Conservation (phyloP, 208 protist species). For the Borovskyia barvae region DNA sequence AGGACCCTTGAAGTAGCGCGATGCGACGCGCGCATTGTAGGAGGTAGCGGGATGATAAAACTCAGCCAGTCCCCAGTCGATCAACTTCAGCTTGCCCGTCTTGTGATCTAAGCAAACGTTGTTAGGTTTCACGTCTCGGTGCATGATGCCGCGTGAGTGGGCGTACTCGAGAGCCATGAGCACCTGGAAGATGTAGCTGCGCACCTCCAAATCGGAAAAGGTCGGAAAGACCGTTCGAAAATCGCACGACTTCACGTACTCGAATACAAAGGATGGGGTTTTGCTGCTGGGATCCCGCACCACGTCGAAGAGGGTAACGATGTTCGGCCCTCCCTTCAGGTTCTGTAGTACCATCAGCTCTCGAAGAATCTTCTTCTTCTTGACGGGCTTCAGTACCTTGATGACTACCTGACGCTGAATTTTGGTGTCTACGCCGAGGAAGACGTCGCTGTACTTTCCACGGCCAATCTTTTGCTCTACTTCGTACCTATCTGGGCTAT, state of each 20-base stretch:
- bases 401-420: conserved; percentile 93
- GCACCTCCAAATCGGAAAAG: conserved; percentile 97
- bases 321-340: conserved; percentile 97
- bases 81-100: conserved; percentile 94
- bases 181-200: conserved; percentile 98
- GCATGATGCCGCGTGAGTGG: conserved; percentile 99
- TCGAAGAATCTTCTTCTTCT: conserved; percentile 99
- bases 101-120: conserved; percentile 99
- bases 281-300: conserved; percentile 98
- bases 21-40: conserved; percentile 99
- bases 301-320: conserved; percentile 98
- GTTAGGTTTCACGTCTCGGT: conserved; percentile 99
- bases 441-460: conserved; percentile 99
- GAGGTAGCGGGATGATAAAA: conserved; percentile 98
- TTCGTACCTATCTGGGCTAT: conserved; percentile 96
- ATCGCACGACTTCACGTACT: conserved; percentile 98
- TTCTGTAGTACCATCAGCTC: conserved; percentile 99
- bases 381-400: conserved; percentile 99
- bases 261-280: conserved; percentile 98
- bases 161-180: conserved; percentile 95
- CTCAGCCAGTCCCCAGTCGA: conserved; percentile 99
- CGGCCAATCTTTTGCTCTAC: conserved; percentile 95
- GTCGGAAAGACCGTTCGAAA: conserved; percentile 97
- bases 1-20: conserved; percentile 99
- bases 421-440: conserved; percentile 95